Base-by-base conservation (phyloP, 768 basidiomycete genomes). In the Leccinum ochraceum region DNA sequence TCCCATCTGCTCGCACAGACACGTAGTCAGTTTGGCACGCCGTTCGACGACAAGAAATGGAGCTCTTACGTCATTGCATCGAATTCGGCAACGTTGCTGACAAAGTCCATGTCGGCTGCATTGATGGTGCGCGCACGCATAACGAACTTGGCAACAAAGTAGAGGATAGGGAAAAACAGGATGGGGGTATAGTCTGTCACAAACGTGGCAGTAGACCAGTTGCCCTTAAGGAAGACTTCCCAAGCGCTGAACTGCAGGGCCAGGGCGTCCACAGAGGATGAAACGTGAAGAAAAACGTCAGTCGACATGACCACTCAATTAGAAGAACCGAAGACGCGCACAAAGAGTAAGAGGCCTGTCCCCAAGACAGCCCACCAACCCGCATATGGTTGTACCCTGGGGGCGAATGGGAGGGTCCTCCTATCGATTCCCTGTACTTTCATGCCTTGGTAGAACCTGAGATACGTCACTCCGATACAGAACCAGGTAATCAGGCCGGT, bases 391-490 rank as follows among this genome's bases (percentile, higher is more conserved):
- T 81, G 80, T 0, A 85, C 39, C 5, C 61, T 55, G 0, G 80
- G 69, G 0, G 64, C 50, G 67, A 78, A 87, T 1, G 86, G 85
- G 3, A 87, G 78, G 0, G 67, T 76, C 1, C 44, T 60, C 34
- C 83, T 76, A 66, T 79, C 75, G 57, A 85, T 73, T 0, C 84
- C 83, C 57, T 87, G 85, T 0, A 66, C 72, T 56, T 75, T 75
- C 66, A 81, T 59, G n/a, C 84, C 86, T 3, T 75, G 66, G 62
- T 70, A 69, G 69, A 83, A 82, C 37, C 79, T 74, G 53, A 83
- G 63, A 68, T 83, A 83, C 0, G 79, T 80, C 46, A 83, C 54
- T 0, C 70, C 65, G 65, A 81, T 81, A 10, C 77, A 75, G 49
- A 80, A 74, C 80, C 81, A 81, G 24, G 77, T 77, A 26, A 79